A percentile compares a stretch with the other conserved stretches of the same genome.
Evolutionary conservation across 306 rosid genomes (phyloP).

Genomic region (Pachyrhizus erosus): DNA sequence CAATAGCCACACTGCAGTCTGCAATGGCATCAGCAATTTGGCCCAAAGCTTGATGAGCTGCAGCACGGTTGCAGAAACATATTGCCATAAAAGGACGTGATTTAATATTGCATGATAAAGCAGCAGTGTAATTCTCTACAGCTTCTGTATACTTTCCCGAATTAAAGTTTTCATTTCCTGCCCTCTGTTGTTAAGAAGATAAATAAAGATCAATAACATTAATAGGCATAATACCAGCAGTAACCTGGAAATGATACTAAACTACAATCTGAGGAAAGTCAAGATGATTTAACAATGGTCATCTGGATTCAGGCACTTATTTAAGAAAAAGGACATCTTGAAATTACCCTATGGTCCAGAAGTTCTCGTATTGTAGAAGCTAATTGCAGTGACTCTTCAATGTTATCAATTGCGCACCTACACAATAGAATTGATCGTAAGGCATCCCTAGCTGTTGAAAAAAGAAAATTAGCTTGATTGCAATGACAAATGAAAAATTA

Average conservation of each 20-base stretch:
- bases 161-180: slow-evolving; percentile 85
- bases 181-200: slow-evolving; percentile 62
- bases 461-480: slow-evolving; percentile 23
- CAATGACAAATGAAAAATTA: slow-evolving; percentile 43
- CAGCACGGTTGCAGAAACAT: slow-evolving; percentile 95
- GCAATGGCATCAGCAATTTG: slow-evolving; percentile 93
- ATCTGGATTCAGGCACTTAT: slow-evolving; percentile 23
- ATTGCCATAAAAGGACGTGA: slow-evolving; percentile 87
- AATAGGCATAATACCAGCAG: slow-evolving; percentile 33
- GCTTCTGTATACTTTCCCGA: slow-evolving; percentile 75
- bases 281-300: background rate
- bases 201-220: slow-evolving; percentile 13
- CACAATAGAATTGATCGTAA: slow-evolving; percentile 44
- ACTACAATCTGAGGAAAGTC: slow-evolving; percentile 23
- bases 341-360: slow-evolving; percentile 67
- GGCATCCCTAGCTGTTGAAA: slow-evolving; percentile 42
- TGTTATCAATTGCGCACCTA: slow-evolving; percentile 56
- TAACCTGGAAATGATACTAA: slow-evolving; percentile 30
- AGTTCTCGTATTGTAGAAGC: slow-evolving; percentile 74
- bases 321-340: slow-evolving; percentile 30
- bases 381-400: slow-evolving; percentile 56
- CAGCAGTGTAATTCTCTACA: slow-evolving; percentile 76
- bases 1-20: slow-evolving; percentile 91
- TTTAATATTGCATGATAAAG: slow-evolving; percentile 71
- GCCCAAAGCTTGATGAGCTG: slow-evolving; percentile 88